Evolutionary conservation across 192 early-diverging fungal species (phyloP).

Genomic region (Gaertneriomyces sp.): DNA sequence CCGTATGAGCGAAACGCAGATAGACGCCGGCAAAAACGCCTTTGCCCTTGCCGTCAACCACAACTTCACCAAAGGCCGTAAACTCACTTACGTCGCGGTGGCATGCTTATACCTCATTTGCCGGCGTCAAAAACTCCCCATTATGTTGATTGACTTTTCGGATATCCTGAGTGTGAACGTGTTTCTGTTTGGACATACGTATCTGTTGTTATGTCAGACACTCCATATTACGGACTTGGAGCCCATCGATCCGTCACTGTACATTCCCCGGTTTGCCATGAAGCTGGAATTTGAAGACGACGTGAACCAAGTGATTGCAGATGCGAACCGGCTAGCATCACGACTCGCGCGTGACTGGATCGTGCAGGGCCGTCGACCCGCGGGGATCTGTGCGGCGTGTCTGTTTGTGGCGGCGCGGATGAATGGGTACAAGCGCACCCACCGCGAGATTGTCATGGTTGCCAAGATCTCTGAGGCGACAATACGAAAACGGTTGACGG

Average conservation of each 20-base stretch:
- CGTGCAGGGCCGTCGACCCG: slow-evolving; percentile 77
- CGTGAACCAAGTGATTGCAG: slow-evolving; percentile 67
- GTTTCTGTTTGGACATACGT: slow-evolving; percentile 81
- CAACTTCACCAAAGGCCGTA: slow-evolving; percentile 78
- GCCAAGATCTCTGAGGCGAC: slow-evolving; percentile 90
- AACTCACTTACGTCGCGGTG: slow-evolving; percentile 70
- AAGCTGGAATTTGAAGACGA: slow-evolving; percentile 89
- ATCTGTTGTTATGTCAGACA: slow-evolving; percentile 68
- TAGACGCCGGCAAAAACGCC: slow-evolving; percentile 78
- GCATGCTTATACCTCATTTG: slow-evolving; percentile 92
- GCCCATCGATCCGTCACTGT: slow-evolving; percentile 87
- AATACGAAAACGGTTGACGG: slow-evolving; percentile 75
- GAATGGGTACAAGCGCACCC: slow-evolving; percentile 82
- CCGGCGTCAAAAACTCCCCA: slow-evolving; percentile 74
- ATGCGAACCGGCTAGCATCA: slow-evolving; percentile 77
- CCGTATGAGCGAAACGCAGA: slow-evolving; percentile 66
- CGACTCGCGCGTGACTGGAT: slow-evolving; percentile 97
- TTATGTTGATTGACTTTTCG: slow-evolving; percentile 96
- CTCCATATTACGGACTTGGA: slow-evolving; percentile 47
- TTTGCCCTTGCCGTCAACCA: slow-evolving; percentile 74
- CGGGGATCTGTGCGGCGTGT: slow-evolving; percentile 93
- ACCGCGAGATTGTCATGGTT: slow-evolving; percentile 78
- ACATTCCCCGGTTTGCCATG: slow-evolving; percentile 86
- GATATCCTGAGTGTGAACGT: slow-evolving; percentile 83
- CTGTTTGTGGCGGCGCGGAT: slow-evolving; percentile 85